Evolutionary conservation across 805 yeast genomes (phyloP).

Genomic region (Teunomyces kruisii): DNA sequence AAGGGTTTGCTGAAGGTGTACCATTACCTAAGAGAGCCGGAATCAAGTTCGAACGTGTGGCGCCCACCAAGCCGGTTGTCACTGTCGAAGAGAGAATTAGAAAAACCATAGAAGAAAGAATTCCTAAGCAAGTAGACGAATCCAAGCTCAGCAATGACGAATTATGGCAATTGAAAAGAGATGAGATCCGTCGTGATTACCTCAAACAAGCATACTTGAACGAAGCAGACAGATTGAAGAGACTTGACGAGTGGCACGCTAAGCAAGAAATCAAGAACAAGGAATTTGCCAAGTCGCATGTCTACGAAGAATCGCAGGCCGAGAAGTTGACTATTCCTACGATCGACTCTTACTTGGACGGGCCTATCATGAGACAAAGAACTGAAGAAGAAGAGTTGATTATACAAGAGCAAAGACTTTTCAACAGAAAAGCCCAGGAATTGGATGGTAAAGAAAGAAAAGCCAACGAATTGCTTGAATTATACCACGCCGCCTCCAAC

Average conservation of each 20-base stretch:
- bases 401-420: conserved; percentile 57
- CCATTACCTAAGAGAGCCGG: conserved; percentile 62
- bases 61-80: conserved; percentile 50
- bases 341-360: conserved; percentile 60
- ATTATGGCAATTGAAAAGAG: conserved; percentile 49
- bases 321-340: conserved; percentile 76
- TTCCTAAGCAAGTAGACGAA: conserved; percentile 31
- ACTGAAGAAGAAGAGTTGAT: conserved; percentile 65
- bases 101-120: conserved; percentile 50
- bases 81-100: conserved; percentile 61
- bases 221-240: conserved; percentile 51
- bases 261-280: conserved; percentile 27
- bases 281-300: conserved; percentile 23
- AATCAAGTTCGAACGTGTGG: conserved; percentile 48
- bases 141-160: conserved; percentile 31
- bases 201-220: conserved; percentile 59
- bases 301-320: conserved; percentile 49
- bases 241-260: conserved; percentile 30
- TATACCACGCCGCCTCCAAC: conserved; percentile 67
- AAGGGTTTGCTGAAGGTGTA: conserved; percentile 71
- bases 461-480: conserved; percentile 58
- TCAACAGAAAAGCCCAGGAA: conserved; percentile 62
- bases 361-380: conserved; percentile 71
- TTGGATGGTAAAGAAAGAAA: conserved; percentile 51
- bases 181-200: conserved; percentile 72